Evolutionary conservation across 495 filamentous ascomycete genomes (phyloP), one percentile per base, ranked within the genome.

Genomic region (Xylaria nigripes): DNA sequence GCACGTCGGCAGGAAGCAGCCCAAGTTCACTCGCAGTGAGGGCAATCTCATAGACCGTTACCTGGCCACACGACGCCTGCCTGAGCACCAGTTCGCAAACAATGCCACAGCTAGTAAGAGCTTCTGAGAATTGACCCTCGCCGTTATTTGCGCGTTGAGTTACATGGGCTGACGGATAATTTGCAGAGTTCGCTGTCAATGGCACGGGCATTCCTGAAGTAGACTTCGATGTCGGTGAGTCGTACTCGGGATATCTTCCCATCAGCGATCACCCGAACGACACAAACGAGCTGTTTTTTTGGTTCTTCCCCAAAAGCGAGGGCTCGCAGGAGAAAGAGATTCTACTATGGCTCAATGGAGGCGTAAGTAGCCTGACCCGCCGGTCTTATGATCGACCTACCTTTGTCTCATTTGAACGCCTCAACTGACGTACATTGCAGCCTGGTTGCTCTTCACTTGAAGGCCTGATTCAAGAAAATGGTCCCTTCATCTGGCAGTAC

Each of bases 151-250:
- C 40, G 18, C 15, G 25, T 24, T 44, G 40, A 15, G 25, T 12
- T n/a, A 8, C 38, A 6, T 15, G 18, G 25, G 6, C 44, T 57
- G 19, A 52, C 50, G 13, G n/a, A 13, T 23, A 23, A 24, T 22
- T 18, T 21, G 44, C 19, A 83, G 80, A 79, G 57, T 90, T 82
- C 60, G 68, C 74, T 6, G 84, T 90, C 54, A 80, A 90, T 58
- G 86, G 86, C 22, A 77, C 77, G 1, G 73, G 72, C 4, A 80
- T 90, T 50, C 87, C 87, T 0, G 81, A 89, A 23, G 84, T 90
- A 7, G 70, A 83, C 56, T 92, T 89, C 58, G 82, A 92, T 56
- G 81, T 88, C 60, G 87, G 87, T 48, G 87, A 92, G 65, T 85
- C 81, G 0, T 92, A 90, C 62, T 77, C 87, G 7, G 87, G 87